Percentiles rank a stretch among this genome's conserved stretches.
Evolutionary conservation across 805 yeast species (phyloP).

Genomic region (Candida schatavii): DNA sequence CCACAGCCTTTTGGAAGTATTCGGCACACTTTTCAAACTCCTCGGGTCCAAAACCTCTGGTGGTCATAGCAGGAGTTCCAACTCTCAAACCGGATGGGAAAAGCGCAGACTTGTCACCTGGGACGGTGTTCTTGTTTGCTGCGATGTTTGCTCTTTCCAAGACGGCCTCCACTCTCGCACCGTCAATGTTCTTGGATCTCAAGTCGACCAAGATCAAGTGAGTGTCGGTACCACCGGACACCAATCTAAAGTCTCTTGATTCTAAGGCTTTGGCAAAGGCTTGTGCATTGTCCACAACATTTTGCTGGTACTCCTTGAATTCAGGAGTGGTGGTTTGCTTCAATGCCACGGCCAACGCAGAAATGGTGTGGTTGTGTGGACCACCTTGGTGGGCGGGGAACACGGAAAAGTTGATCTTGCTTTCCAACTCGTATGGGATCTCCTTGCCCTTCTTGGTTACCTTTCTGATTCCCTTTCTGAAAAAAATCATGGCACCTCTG

Average conservation of each 20-base stretch:
- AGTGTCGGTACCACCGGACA: constrained; percentile 94
- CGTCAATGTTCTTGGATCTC: constrained; percentile 88
- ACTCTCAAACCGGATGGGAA: constrained; percentile 97
- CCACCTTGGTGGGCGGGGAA: constrained; percentile 99
- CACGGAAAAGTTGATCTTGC: constrained; percentile 94
- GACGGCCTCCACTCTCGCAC: constrained; percentile 95
- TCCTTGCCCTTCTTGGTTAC: constrained; percentile 92
- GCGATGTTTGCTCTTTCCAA: constrained; percentile 95
- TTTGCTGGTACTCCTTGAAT: constrained; percentile 84
- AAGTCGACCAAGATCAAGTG: constrained; percentile 92
- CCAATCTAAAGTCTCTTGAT: constrained; percentile 72
- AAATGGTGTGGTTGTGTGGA: constrained; percentile 98
- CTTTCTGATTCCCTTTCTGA: constrained; percentile 91
- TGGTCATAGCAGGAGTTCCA: constrained; percentile 98
- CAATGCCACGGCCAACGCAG: constrained; percentile 95
- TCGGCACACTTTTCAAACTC: constrained; percentile 80
- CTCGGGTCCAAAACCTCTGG: constrained; percentile 89
- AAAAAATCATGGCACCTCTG: constrained; percentile 99
- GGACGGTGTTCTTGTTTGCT: constrained; percentile 94
- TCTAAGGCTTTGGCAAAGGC: constrained; percentile 74
- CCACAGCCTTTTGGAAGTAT: constrained; percentile 78
- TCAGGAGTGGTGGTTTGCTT: constrained; percentile 92
- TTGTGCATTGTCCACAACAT: constrained; percentile 86
- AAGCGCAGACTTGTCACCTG: constrained; percentile 95
- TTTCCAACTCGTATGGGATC: constrained; percentile 85